Conservation (phyloP, 306 rosid genomes). For the Fagus sylvatica region DNA sequence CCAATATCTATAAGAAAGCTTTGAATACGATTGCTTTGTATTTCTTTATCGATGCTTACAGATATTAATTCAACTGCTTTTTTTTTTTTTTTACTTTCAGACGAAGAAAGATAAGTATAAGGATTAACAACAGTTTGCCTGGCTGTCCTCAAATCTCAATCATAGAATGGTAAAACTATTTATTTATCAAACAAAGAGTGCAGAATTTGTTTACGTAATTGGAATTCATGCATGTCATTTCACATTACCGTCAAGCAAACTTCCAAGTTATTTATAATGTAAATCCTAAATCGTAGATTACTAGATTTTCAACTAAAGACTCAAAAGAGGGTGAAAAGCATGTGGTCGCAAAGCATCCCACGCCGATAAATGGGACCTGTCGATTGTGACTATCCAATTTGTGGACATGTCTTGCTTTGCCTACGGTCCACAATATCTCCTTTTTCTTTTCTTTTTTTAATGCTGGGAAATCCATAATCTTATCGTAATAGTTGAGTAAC, state of each 20-base stretch:
- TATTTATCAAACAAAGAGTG: conserved; percentile 5
- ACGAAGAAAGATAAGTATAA: background rate
- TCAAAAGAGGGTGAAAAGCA: background rate
- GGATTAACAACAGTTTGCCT: background rate
- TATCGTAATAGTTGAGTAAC: background rate
- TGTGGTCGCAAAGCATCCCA: conserved; percentile 15
- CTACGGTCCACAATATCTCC: background rate
- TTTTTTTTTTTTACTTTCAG: background rate
- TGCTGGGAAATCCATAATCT: background rate
- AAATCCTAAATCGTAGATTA: no score
- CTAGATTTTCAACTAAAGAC: background rate
- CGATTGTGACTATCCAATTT: background rate
- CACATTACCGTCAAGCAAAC: background rate
- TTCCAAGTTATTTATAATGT: background rate
- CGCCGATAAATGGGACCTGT: conserved; percentile 8
- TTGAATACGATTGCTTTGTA: background rate
- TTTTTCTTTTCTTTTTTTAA: background rate
- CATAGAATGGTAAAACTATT: background rate
- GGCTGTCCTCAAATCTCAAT: background rate
- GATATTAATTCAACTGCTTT: background rate
- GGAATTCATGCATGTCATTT: conserved; percentile 6
- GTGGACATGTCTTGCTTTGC: background rate
- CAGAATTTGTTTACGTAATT: conserved; percentile 15
- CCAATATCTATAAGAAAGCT: background rate
- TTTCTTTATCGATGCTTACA: background rate